Evolutionary conservation across 2,329 filamentous ascomycete genomes (phyloP).

Genomic region (Arthroderma sp.): DNA sequence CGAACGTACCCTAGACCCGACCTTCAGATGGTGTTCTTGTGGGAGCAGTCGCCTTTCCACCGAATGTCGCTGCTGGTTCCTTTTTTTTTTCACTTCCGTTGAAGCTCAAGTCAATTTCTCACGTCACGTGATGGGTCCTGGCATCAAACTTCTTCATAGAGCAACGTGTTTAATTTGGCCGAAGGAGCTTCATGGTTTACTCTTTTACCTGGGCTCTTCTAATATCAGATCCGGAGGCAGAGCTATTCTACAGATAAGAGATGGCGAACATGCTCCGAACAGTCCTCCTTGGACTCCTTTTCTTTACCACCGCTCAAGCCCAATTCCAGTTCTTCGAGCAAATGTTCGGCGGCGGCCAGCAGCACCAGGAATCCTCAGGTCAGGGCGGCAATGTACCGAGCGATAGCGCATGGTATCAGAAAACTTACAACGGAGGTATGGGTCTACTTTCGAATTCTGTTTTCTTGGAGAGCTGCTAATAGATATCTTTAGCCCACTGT

Average conservation of each 20-base stretch:
- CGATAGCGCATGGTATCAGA: constrained; percentile 68
- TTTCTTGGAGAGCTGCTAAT: not conserved
- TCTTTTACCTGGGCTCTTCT: not conserved
- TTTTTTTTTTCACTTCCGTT: not conserved
- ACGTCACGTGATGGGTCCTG: not conserved
- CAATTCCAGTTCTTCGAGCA: constrained; percentile 98
- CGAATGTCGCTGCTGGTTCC: not conserved
- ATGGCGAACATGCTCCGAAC: not conserved
- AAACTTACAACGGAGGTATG: constrained; percentile 21
- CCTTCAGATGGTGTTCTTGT: not conserved
- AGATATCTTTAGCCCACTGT: constrained; percentile 55
- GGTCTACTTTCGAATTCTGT: not conserved
- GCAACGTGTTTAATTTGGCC: not conserved
- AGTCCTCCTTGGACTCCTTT: constrained; percentile 37
- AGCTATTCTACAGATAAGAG: not conserved
- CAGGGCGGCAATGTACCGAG: constrained; percentile 69
- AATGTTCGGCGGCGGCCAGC: constrained; percentile 64
- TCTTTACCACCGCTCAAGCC: constrained; percentile 52
- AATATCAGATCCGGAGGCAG: not conserved
- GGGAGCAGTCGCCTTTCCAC: not conserved
- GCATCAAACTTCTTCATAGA: not conserved
- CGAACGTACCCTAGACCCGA: constrained; percentile 1
- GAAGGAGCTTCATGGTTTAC: not conserved
- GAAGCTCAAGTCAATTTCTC: not conserved
- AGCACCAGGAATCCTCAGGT: constrained; percentile 44